phyloP scores from a whole-genome alignment of 129 eudicot species.

The Solidago caesia region DNA sequence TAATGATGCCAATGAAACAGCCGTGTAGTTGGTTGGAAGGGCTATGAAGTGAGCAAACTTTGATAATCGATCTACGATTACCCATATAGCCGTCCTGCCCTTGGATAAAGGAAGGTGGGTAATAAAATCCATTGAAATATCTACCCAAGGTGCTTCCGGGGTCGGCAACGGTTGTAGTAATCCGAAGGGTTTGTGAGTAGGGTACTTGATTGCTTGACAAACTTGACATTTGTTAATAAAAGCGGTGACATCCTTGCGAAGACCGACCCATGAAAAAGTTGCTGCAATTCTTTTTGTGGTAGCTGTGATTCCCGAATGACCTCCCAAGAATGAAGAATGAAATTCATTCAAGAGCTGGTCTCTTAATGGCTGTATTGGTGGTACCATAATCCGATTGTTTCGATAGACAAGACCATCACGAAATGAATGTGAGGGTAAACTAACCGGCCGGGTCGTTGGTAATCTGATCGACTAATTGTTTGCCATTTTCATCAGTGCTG shows the following conservation, averaged over 20 bases:
- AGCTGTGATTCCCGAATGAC: background rate
- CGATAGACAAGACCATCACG: background rate
- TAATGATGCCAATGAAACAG: background rate
- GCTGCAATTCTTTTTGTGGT: background rate
- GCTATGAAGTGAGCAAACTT: background rate
- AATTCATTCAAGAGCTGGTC: background rate
- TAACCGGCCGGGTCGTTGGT: too few species aligned
- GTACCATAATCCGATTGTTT: background rate
- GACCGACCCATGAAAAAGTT: background rate
- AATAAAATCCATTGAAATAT: conserved; percentile 3
- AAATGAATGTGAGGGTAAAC: background rate
- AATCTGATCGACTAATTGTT: background rate
- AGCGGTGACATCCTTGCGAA: background rate
- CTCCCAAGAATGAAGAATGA: background rate
- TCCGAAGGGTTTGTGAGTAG: background rate
- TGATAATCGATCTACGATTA: background rate
- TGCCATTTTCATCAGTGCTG: background rate
- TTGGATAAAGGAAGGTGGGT: background rate
- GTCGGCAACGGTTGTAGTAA: background rate
- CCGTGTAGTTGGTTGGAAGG: background rate
- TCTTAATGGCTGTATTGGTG: background rate
- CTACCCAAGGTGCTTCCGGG: background rate
- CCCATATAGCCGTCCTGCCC: background rate
- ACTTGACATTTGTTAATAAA: background rate
- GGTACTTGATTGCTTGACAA: background rate